Evolutionary conservation across 1,284 basidiomycete genomes (phyloP), one percentile per base, ranked within the genome.

Genomic region (Ustilago cynodontis): DNA sequence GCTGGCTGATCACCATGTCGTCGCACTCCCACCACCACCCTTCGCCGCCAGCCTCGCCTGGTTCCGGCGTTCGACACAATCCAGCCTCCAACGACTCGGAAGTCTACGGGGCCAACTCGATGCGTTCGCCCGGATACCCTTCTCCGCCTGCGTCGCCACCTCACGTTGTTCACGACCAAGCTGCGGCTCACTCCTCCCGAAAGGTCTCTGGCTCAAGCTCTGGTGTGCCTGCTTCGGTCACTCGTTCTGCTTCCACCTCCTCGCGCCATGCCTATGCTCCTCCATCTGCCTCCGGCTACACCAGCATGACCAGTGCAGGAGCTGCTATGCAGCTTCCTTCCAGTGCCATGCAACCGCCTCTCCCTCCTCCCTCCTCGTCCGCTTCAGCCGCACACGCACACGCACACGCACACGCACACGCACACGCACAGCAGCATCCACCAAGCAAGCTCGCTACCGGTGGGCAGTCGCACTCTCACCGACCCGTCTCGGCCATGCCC

Each of bases 401-500:
- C 11, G 31, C 69, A 13, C 69, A 71, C n/a, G n/a, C n/a, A n/a
- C n/a, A n/a, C 16, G 50, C 43, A 24, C 47, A 50, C 14, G 22
- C 69, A 18, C 69, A 33, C 11, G 31, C 69, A 13, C 69, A 71
- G 18, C 80, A 80, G 18, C 80, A 80, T 54, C 80, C 80, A 1
- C 76, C 80, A 20, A 75, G 80, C 68, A 77, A 74, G 62, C 59
- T 76, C 1, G 71, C 81, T 26, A 82, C 81, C 14, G 81, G 81
- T 18, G 81, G 81, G 5, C 80, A 81, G 70, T 71, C 77, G 6
- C 81, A 82, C 47, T 61, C 71, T 13, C 81, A 82, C 50, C 68
- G 81, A 18, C 81, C 81, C 14, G 79, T 81, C 49, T 81, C 79
- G n/a, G 81, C 81, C 45, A 82, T 81, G 81, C 81, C 81, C 9